Evolutionary conservation across 176 grass and related monocot species (phyloP), one percentile per base, ranked within the genome.

Genomic region (Eleusine coracana): DNA sequence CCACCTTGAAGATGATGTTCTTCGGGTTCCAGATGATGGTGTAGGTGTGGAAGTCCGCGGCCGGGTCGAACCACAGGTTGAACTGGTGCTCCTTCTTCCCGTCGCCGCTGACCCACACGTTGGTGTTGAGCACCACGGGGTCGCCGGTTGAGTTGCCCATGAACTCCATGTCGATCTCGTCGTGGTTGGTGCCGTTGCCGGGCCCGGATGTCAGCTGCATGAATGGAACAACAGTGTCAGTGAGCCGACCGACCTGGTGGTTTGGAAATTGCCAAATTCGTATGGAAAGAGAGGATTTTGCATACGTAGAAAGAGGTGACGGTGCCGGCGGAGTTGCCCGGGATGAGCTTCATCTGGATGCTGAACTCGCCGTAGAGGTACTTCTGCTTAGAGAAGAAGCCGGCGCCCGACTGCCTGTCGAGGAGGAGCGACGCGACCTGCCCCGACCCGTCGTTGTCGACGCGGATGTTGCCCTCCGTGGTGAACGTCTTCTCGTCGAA

Each of bases 91-190:
- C 88, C 83, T 86, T 90, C 83, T 82, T 82, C 46, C 88, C 88
- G 73, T 90, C 88, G 39, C 88, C 83, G 56, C 21, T 73, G 48
- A 79, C 73, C 88, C 88, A 90, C 0, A 90, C 88, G 79, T 90
- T 90, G 48, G 88, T 90, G 88, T 86, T 90, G 38, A 90, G 85
- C 15, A 86, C 88, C 7, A 60, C 64, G 0, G 88, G 88, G 0
- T 67, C 4, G 21, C 88, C 88, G 4, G 6, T 73, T 0, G 4
- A 1, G 73, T 90, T 90, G 4, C 88, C 88, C 88, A 90, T 90
- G 88, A 90, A 86, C 83, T 90, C 88, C 38, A 90, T 82, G 79
- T 90, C 88, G 68, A 90, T 90, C 83, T 90, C 88, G 78, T 89
- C 87, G 82, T 81, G 87, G 18, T 16, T 73, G 0, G 10, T 25